Conservation (phyloP, 257 asterid genomes). For the Solanum lycopersicoides region DNA sequence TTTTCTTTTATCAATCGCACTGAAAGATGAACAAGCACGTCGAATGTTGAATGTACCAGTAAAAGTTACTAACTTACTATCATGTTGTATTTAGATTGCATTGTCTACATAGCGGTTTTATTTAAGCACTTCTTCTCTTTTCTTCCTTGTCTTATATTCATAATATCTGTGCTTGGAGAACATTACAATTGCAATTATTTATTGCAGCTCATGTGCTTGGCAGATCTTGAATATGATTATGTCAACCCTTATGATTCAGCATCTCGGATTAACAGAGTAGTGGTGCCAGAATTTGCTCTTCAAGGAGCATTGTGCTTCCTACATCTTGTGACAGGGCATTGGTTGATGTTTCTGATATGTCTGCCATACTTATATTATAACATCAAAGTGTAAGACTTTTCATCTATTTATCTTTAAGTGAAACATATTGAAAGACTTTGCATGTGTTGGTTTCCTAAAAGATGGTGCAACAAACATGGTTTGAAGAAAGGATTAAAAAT, state of each 20-base stretch:
- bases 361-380: conserved; percentile 63
- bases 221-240: conserved; percentile 76
- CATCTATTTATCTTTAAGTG: neutral
- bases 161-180: neutral
- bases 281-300: conserved; percentile 59
- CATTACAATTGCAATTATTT: neutral
- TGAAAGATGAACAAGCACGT: neutral
- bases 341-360: conserved; percentile 70
- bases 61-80: neutral
- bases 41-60: neutral
- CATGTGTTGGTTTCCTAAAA: neutral
- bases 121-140: neutral
- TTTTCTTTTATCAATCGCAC: neutral
- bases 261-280: conserved; percentile 54
- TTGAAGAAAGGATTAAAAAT: neutral
- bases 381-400: conserved; percentile 35
- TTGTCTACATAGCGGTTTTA: neutral
- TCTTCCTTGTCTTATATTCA: neutral
- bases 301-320: conserved; percentile 59
- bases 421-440: neutral
- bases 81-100: neutral
- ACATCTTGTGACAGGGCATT: conserved; percentile 73
- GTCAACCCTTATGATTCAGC: conserved; percentile 88
- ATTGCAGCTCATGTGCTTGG: conserved; percentile 83
- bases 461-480: neutral